Evolutionary conservation across 805 yeast genomes (phyloP).

Genomic region (Clavispora santaluciae): DNA sequence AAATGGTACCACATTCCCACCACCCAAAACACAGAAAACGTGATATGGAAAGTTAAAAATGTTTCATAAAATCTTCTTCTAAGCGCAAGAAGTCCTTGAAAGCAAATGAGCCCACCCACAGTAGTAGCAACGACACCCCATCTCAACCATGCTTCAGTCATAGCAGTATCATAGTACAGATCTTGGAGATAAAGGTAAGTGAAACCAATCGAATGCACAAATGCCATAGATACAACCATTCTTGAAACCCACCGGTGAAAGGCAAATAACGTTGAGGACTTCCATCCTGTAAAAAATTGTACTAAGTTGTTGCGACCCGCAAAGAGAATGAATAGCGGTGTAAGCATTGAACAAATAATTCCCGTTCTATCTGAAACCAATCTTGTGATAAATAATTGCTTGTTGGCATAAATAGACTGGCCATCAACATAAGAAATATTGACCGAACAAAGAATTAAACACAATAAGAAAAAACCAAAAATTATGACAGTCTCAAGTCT

Average conservation of each 20-base stretch:
- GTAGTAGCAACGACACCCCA: slow-evolving; percentile 12
- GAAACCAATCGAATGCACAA: slow-evolving; percentile 13
- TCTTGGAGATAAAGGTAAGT: slow-evolving; percentile 3
- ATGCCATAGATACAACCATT: slow-evolving; percentile 12
- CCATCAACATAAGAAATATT: slow-evolving; percentile 22
- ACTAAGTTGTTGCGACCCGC: slow-evolving; percentile 18
- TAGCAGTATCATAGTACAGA: slow-evolving; percentile 1
- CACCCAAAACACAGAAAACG: slow-evolving; percentile 12
- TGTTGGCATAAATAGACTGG: slow-evolving; percentile 30
- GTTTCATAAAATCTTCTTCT: slow-evolving; percentile 14
- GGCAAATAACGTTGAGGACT: slow-evolving; percentile 13
- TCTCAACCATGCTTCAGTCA: slow-evolving; percentile 7
- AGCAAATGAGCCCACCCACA: slow-evolving; percentile 11
- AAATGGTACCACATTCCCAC: slow-evolving; percentile 15
- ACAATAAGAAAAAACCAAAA: slow-evolving; percentile 17
- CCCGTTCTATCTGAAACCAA: slow-evolving; percentile 14
- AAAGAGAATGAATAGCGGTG: slow-evolving; percentile 14
- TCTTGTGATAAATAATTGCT: slow-evolving; percentile 7
- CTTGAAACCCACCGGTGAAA: slow-evolving; percentile 18
- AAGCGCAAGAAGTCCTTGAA: slow-evolving; percentile 15
- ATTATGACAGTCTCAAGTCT: slow-evolving; percentile 20
- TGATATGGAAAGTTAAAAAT: slow-evolving; percentile 14
- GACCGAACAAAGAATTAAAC: slow-evolving; percentile 10
- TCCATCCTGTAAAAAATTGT: slow-evolving; percentile 18
- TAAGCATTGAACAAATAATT: slow-evolving; percentile 13